Evolutionary conservation across 805 yeast genomes (phyloP).

Genomic region (Cyberlindnera xylosilytica): DNA sequence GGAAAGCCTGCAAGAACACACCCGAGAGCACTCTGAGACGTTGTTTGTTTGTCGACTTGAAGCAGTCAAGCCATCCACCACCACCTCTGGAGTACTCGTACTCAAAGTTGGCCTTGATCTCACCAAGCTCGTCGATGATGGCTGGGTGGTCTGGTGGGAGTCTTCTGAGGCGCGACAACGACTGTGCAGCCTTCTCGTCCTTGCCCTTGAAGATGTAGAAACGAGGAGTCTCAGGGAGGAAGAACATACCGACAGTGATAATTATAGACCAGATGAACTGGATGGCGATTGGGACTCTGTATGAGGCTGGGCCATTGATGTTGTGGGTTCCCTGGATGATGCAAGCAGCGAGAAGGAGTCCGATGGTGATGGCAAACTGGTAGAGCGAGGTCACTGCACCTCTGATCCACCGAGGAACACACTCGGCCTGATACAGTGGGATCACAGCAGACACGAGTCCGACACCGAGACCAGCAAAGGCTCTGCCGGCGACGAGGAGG

Average conservation of each 20-base stretch:
- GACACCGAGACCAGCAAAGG: conserved; percentile 58
- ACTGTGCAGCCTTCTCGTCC: background rate
- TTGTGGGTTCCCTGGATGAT: conserved; percentile 65
- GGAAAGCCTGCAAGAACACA: background rate
- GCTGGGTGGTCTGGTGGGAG: background rate
- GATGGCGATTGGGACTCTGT: conserved; percentile 68
- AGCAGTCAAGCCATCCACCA: background rate
- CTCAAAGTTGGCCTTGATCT: conserved; percentile 1
- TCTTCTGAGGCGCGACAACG: background rate
- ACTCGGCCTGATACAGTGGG: background rate
- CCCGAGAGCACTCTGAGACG: background rate
- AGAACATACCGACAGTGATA: conserved; percentile 55
- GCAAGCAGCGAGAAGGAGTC: conserved; percentile 64
- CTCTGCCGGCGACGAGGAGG: conserved; percentile 58
- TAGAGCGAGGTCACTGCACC: conserved; percentile 67
- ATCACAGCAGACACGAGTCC: background rate
- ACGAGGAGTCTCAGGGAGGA: conserved; percentile 75
- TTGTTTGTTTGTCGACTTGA: background rate
- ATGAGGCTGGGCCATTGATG: conserved; percentile 50
- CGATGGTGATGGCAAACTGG: conserved; percentile 71
- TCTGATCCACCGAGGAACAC: background rate
- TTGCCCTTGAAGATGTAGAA: conserved; percentile 42
- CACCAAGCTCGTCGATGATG: background rate
- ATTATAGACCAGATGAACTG: conserved; percentile 68
- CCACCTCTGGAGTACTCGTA: background rate